Conservation (phyloP, 306 rosid genomes). For the Rosa lucieae region DNA sequence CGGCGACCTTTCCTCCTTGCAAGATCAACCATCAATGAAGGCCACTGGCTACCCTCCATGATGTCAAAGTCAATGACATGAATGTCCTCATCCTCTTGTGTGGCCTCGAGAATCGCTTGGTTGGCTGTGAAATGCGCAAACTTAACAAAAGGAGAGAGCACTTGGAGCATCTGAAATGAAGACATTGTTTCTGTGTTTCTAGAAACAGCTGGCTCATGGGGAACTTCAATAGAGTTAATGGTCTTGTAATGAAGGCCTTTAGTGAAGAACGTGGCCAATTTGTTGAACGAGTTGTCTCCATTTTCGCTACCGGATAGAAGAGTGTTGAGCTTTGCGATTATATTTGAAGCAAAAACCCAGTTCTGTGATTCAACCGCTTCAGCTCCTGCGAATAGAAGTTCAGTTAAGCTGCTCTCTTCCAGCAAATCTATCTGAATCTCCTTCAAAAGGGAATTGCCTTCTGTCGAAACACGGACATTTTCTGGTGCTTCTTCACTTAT, state of each 20-base stretch:
- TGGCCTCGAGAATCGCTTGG: neutral
- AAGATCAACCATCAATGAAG: neutral
- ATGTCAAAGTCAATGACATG: constrained; percentile 3
- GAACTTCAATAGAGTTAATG: neutral
- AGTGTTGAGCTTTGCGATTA: neutral
- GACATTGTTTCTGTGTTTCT: neutral
- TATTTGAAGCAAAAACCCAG: neutral
- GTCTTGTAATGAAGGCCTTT: neutral
- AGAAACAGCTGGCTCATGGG: neutral
- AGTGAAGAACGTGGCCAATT: neutral
- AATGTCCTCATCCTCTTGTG: neutral
- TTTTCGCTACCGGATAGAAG: neutral
- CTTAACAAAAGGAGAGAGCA: neutral
- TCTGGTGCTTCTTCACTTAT: neutral
- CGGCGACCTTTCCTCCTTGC: neutral
- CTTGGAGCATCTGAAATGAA: constrained; percentile 3
- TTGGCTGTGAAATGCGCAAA: neutral
- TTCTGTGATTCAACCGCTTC: neutral
- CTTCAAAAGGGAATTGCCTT: neutral
- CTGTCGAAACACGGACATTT: neutral
- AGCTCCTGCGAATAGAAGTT: neutral
- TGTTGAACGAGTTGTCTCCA: neutral
- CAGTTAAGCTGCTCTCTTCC: neutral
- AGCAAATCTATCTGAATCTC: neutral
- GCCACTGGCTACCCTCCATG: constrained; percentile 4